A percentile compares a stretch with the other conserved stretches of the same genome.
Evolutionary conservation across 2,329 filamentous ascomycete genomes (phyloP).

Genomic region (Cryphonectria nitschkei): DNA sequence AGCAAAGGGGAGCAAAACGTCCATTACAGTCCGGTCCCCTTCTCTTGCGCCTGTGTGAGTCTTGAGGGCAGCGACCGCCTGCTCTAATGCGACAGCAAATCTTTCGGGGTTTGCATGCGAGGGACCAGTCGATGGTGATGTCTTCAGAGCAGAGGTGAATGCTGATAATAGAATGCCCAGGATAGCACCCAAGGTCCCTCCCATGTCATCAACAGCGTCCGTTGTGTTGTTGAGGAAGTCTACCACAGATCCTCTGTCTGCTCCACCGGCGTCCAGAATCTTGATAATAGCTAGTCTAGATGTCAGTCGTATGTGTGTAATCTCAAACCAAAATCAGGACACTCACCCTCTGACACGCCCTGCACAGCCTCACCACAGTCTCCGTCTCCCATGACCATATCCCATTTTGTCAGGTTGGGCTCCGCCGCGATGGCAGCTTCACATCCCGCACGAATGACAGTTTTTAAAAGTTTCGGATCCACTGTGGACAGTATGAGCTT

Average conservation of each 20-base stretch:
- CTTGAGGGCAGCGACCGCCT: constrained; percentile 29
- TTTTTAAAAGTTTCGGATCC: constrained; percentile 9
- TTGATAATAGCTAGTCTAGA: constrained; percentile 12
- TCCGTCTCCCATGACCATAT: constrained; percentile 42
- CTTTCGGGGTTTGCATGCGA: not conserved
- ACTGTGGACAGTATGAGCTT: constrained; percentile 7
- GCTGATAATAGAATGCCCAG: constrained; percentile 33
- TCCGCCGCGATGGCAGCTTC: constrained; percentile 41
- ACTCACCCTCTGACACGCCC: constrained; percentile 29
- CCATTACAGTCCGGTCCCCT: constrained; percentile 30
- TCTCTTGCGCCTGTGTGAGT: constrained; percentile 32
- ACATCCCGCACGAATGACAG: constrained; percentile 30
- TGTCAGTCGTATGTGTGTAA: not conserved
- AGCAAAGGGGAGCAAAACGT: constrained; percentile 29
- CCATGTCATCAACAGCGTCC: constrained; percentile 41
- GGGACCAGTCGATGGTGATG: not conserved
- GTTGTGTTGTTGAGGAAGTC: constrained; percentile 35
- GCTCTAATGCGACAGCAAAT: constrained; percentile 24
- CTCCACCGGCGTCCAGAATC: constrained; percentile 23
- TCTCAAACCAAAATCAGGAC: not conserved
- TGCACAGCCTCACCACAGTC: constrained; percentile 40
- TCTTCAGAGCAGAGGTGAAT: constrained; percentile 29
- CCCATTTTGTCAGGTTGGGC: constrained; percentile 39
- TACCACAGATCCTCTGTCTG: constrained; percentile 36
- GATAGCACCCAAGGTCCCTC: constrained; percentile 38